Percentiles rank a stretch among this genome's conserved stretches.
Conservation (phyloP, 352 stramenopile species). For the Globisporangium cystogenes region DNA sequence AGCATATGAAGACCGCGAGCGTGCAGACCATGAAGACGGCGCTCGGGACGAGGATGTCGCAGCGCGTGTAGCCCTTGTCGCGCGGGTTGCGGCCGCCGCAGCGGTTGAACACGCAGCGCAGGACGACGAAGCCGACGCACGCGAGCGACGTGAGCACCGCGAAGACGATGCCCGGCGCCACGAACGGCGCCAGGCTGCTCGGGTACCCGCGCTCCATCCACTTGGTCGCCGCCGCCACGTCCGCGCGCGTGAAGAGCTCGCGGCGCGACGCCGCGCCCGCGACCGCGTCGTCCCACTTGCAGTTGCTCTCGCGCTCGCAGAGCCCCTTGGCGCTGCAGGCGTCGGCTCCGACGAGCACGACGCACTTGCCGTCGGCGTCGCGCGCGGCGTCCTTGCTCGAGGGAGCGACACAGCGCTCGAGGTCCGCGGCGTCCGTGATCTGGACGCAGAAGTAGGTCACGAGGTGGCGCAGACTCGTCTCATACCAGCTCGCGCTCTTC, state of each 20-base stretch:
- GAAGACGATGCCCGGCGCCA: slow-evolving; percentile 69
- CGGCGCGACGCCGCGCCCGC: slow-evolving; percentile 27
- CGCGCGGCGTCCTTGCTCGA: slow-evolving; percentile 42
- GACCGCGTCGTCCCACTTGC: slow-evolving; percentile 73
- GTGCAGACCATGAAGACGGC: slow-evolving; percentile 61
- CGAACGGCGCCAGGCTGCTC: slow-evolving; percentile 56
- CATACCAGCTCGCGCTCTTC: slow-evolving; percentile 63
- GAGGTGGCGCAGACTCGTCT: slow-evolving; percentile 53
- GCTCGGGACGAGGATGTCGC: slow-evolving; percentile 60
- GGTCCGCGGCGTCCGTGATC: slow-evolving; percentile 30
- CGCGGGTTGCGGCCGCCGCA: slow-evolving; percentile 67
- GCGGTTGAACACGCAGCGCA: slow-evolving; percentile 78
- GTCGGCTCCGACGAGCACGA: slow-evolving; percentile 36
- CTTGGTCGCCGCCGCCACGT: slow-evolving; percentile 47
- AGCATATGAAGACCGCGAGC: slow-evolving; percentile 76
- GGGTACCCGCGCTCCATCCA: slow-evolving; percentile 71
- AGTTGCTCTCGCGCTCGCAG: slow-evolving; percentile 74
- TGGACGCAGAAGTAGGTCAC: slow-evolving; percentile 70
- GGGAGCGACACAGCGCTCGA: slow-evolving; percentile 52
- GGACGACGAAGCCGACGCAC: slow-evolving; percentile 54
- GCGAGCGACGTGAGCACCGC: slow-evolving; percentile 51
- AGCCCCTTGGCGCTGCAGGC: slow-evolving; percentile 53
- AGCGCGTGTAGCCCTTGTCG: slow-evolving; percentile 79
- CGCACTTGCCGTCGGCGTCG: slow-evolving; percentile 47
- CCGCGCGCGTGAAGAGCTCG: slow-evolving; percentile 46